Base-by-base conservation (phyloP, 768 basidiomycete species). In the Amylocystis lapponica region DNA sequence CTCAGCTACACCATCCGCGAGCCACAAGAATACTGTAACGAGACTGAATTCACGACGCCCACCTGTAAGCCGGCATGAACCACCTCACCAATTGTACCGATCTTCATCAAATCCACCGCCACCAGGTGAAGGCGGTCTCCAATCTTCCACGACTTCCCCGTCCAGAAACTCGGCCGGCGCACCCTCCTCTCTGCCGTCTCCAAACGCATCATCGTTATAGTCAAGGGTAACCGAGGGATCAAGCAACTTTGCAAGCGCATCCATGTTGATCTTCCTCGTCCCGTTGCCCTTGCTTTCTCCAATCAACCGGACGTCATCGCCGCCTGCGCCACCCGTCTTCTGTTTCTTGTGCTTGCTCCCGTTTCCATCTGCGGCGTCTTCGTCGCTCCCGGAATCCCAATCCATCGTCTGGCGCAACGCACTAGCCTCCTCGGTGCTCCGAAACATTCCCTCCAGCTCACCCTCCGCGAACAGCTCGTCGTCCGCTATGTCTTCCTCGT, bases 381-480 rank as follows among this genome's bases (percentile, higher is more conserved):
- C 32, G 11, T 25, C 22, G 4, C 19, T 22, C 20, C 49, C 53
- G 12, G 49, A 37, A 2, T 59, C 58, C 69, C 69, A 73, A 13
- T 63, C 63, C 34, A 70, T 56, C 22, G 60, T 53, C 22, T 56
- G 53, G 31, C 57, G 55, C 46, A 85, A 57, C 2, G 65, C 61
- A 39, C 66, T 63, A 13, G 67, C 67, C 57, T 88, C 82, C 17
- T 67, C 71, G 25, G 75, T 66, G 35, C 53, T 64, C 43, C 87
- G 65, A 17, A 86, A 50, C 22, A 86, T 41, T 16, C 65, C 70
- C 41, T 87, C 85, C 21, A 85, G 58, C 59, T 90, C 87, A 3
- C 78, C 82, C 23, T 76, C 71, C 3, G 63, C 72, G 46, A 90
- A 86, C 19, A 90, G 64, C 45, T 89, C 87, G 7, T 86, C 80